Percentiles rank a stretch among this genome's conserved stretches.
Evolutionary conservation across 108 stramenopile species (phyloP).

Genomic region (Bacterosira constricta): DNA sequence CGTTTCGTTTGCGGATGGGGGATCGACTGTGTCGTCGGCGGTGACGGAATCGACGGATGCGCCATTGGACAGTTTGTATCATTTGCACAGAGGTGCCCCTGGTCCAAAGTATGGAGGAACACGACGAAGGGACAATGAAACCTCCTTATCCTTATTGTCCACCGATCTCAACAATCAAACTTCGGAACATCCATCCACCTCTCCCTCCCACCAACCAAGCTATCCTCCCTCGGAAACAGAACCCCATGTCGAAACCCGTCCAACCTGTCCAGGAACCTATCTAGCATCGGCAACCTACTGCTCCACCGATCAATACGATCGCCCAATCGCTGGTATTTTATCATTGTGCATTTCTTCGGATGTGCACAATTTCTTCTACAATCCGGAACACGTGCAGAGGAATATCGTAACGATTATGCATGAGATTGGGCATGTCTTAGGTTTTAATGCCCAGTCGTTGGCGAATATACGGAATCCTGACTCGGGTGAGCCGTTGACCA

Average conservation of each 20-base stretch:
- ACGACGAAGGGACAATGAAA: background rate
- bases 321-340: conserved; percentile 76
- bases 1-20: conserved; percentile 52
- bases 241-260: conserved; percentile 29
- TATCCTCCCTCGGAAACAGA: conserved; percentile 37
- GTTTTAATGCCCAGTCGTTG: conserved; percentile 76
- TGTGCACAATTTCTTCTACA: conserved; percentile 58
- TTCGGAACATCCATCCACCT: conserved; percentile 12
- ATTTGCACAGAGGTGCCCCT: conserved; percentile 9
- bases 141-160: background rate
- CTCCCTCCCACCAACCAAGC: conserved; percentile 26
- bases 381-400: conserved; percentile 36
- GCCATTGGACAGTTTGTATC: background rate
- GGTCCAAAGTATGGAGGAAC: conserved; percentile 13
- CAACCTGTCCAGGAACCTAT: conserved; percentile 61
- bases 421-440: conserved; percentile 81
- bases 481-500: conserved; percentile 71
- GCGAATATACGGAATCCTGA: conserved; percentile 80
- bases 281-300: conserved; percentile 80
- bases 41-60: background rate
- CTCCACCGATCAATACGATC: conserved; percentile 84
- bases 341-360: conserved; percentile 69
- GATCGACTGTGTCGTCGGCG: background rate
- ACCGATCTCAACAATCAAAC: background rate
- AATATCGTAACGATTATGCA: conserved; percentile 79